Evolutionary conservation across 768 basidiomycete species (phyloP).

Genomic region (Boletus rubescentipes): DNA sequence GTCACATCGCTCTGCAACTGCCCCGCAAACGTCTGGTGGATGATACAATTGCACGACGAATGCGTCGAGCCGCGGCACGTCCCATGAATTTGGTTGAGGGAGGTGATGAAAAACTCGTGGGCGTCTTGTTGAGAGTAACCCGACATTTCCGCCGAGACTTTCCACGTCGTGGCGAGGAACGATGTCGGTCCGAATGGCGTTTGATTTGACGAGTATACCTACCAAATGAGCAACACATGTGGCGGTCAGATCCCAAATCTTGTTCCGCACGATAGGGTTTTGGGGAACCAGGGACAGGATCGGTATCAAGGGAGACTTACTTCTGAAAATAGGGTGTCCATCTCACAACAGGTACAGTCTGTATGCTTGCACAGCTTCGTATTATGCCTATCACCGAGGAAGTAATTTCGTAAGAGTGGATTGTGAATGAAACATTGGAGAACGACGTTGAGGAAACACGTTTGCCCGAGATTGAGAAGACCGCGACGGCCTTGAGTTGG

Average conservation of each 20-base stretch:
- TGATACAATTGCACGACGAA: conserved; percentile 83
- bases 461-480: conserved; percentile 85
- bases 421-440: conserved; percentile 90
- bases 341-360: conserved; percentile 88
- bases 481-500: conserved; percentile 66
- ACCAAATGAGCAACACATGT: neutral
- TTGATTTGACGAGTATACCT: conserved; percentile 59
- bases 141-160: conserved; percentile 70
- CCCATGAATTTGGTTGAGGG: conserved; percentile 84
- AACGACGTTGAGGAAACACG: conserved; percentile 92
- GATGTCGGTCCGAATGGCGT: conserved; percentile 77
- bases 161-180: conserved; percentile 85
- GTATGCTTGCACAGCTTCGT: conserved; percentile 61
- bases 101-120: conserved; percentile 82
- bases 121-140: conserved; percentile 96
- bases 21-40: conserved; percentile 89
- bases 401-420: conserved; percentile 84
- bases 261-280: neutral
- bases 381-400: conserved; percentile 90
- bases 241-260: neutral
- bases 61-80: conserved; percentile 74
- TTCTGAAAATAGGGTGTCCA: conserved; percentile 84
- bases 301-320: conserved; percentile 33
- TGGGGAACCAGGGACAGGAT: neutral
- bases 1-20: conserved; percentile 85